Evolutionary conservation across 2,329 filamentous ascomycete genomes (phyloP).

Genomic region (Xylariaceae sp.): DNA sequence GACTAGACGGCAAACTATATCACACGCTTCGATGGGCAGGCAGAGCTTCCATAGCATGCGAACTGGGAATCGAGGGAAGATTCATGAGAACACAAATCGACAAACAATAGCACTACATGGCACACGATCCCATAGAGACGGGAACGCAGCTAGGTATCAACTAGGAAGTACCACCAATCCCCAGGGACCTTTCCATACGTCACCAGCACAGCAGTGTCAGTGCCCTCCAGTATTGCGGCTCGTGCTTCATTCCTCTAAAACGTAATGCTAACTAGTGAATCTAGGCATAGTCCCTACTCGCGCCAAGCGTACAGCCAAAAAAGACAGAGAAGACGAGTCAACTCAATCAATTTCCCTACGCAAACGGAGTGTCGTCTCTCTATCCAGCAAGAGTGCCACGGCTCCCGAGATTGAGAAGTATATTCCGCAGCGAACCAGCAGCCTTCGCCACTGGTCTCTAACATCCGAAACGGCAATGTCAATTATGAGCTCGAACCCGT

Average conservation of each 20-base stretch:
- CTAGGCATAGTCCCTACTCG: slow-evolving; percentile 17
- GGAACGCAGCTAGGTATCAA: slow-evolving; percentile 16
- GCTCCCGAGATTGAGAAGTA: slow-evolving; percentile 35
- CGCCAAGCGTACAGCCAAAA: slow-evolving; percentile 7
- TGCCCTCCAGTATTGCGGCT: slow-evolving; percentile 15
- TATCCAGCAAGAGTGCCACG: slow-evolving; percentile 22
- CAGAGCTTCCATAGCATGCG: slow-evolving; percentile 21
- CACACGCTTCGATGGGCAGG: slow-evolving; percentile 21
- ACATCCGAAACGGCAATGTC: slow-evolving; percentile 40
- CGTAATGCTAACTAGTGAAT: slow-evolving; percentile 14
- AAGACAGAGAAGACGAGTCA: slow-evolving; percentile 13
- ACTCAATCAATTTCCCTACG: slow-evolving; percentile 19
- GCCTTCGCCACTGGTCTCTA: slow-evolving; percentile 37
- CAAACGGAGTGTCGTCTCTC: slow-evolving; percentile 24
- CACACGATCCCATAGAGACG: slow-evolving; percentile 11
- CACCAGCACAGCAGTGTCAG: slow-evolving; percentile 24
- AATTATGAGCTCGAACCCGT: slow-evolving; percentile 37
- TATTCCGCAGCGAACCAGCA: slow-evolving; percentile 35
- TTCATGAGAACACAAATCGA: slow-evolving; percentile 13
- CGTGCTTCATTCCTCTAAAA: slow-evolving; percentile 1
- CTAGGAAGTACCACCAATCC: slow-evolving; percentile 22
- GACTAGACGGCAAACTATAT: slow-evolving; percentile 20
- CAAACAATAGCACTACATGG: slow-evolving; percentile 15
- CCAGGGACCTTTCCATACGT: slow-evolving; percentile 18
- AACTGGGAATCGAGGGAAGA: slow-evolving; percentile 11